These are phyloP conservation scores for Brassica carinata DNA, from an alignment of 345 rosid species.

Conservation along the genomic window DNA sequence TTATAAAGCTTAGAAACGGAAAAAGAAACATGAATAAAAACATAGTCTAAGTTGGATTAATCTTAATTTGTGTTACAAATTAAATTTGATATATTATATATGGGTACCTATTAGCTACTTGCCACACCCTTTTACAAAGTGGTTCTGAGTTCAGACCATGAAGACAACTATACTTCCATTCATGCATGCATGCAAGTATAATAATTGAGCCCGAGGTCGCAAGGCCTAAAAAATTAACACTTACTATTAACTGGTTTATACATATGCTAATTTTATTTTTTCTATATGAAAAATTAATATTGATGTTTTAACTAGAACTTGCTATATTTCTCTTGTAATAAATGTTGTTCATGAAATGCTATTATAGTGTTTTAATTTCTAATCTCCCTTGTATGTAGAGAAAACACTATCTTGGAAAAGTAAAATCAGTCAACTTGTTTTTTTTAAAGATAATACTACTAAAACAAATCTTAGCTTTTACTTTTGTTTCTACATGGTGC, in stretches of 20 bases:
- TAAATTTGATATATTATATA: too few relatives aligned
- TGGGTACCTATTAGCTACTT: too few relatives aligned
- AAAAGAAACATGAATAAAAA: too few relatives aligned
- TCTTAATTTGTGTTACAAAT: too few relatives aligned
- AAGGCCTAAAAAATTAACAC: not conserved
- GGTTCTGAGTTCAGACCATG: too few relatives aligned
- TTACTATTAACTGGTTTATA: not conserved
- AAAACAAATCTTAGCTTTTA: conserved; percentile 28
- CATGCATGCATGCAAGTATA: not conserved
- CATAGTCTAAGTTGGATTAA: too few relatives aligned
- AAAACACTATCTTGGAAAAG: not conserved
- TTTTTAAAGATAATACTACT: not conserved
- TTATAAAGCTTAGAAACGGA: too few relatives aligned
- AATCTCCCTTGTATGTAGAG: not conserved
- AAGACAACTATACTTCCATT: not conserved
- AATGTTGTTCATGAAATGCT: not conserved
- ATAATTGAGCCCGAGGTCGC: not conserved
- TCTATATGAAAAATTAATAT: not conserved
- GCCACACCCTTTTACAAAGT: too few relatives aligned
- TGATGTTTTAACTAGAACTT: not conserved
- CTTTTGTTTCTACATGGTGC: conserved; percentile 25
- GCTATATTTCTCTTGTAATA: not conserved
- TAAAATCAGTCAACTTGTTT: conserved; percentile 4
- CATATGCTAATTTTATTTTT: not conserved
- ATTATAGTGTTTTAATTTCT: not conserved